Base-by-base conservation (phyloP, 1,284 basidiomycete genomes). In the Tylopilus sp. region DNA sequence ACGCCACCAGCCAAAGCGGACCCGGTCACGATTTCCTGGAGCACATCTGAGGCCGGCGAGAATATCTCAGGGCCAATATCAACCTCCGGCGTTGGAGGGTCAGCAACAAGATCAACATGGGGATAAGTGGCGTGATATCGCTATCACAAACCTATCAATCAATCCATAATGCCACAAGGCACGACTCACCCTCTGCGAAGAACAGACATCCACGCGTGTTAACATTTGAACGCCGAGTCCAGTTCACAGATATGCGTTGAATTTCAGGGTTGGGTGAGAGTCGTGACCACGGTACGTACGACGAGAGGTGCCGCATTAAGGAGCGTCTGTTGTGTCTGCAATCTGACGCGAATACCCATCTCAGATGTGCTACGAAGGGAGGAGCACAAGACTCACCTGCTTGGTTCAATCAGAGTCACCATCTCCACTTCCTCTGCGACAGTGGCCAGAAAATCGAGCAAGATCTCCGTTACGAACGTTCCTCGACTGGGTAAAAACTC, bases 401-500 rank as follows among this genome's bases (percentile, higher is more conserved):
- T 89, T 38, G 88, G 74, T 22, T 90, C 89, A 55, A 94, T 78
- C 61, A 97, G 79, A 77, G 94, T 93, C 9, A 93, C 91, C 41
- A 86, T 86, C 19, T 85, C 84, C 18, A 94, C 84, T 74, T 97
- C 95, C 74, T 96, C 94, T 1, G 93, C 92, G 0, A 88, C 91
- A 62, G 96, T 96, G n/a, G 89, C 85, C 33, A 95, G 82, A 79
- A 95, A 95, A 70, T 95, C 93, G 53, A 95, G 84, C 36, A 93
- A 77, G 60, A 86, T 77, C 65, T 90, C 89, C 1, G 84, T 79
- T n/a, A n/a, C n/a, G 6, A 85, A 77, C 1, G 86, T 86, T 24
- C 90, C 88, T 9, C 83, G 82, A 12, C 79, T 81, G 1, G 89
- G 91, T 61, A 95, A 82, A 2, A 83, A 80, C 3, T 86, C 83